Evolutionary conservation across 2,329 filamentous ascomycete genomes (phyloP).

Genomic region (Microcyclospora tardicrescens): DNA sequence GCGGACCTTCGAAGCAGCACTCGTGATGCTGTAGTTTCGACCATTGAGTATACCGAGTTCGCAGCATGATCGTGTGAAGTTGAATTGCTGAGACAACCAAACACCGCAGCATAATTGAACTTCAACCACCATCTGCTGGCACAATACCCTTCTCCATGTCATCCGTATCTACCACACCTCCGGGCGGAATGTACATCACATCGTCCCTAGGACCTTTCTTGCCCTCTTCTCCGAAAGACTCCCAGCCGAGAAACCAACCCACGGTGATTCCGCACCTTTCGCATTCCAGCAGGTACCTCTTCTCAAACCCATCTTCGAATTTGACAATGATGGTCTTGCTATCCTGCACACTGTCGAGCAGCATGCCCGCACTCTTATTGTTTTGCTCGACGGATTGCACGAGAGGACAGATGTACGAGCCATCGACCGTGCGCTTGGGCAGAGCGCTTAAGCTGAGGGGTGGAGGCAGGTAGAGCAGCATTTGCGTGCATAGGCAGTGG

Average conservation of each 20-base stretch:
- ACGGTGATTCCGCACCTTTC: conserved; percentile 47
- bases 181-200: conserved; percentile 49
- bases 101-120: conserved; percentile 26
- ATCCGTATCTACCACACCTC: conserved; percentile 44
- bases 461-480: conserved; percentile 48
- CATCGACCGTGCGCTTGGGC: conserved; percentile 41
- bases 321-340: conserved; percentile 12
- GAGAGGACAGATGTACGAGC: conserved; percentile 45
- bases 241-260: conserved; percentile 47
- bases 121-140: conserved; percentile 37
- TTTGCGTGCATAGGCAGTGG: conserved; percentile 54
- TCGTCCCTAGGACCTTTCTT: conserved; percentile 27
- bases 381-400: conserved; percentile 1
- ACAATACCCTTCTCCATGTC: conserved; percentile 42
- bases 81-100: too few relatives aligned
- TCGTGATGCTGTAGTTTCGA: too few relatives aligned
- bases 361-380: too few relatives aligned
- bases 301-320: conserved; percentile 51
- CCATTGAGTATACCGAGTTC: too few relatives aligned
- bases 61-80: too few relatives aligned
- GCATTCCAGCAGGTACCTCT: conserved; percentile 47
- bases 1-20: too few relatives aligned
- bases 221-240: conserved; percentile 23
- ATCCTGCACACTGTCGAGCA: conserved; percentile 6
- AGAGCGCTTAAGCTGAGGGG: conserved; percentile 32